Evolutionary conservation across 257 asterid species (phyloP).

Genomic region (Galeopsis tetrahit): DNA sequence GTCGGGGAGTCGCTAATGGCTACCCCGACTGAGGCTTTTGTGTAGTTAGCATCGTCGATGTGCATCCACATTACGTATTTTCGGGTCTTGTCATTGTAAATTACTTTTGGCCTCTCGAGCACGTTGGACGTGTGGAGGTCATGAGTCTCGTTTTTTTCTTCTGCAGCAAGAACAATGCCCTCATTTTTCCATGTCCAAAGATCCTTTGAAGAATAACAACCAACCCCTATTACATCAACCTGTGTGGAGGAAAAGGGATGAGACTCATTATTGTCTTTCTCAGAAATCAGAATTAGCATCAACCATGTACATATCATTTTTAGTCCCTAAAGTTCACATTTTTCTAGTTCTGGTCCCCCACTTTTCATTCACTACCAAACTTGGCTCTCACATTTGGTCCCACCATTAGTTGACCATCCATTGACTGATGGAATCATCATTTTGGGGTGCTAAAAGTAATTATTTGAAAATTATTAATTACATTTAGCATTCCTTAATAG

Average conservation of each 20-base stretch:
- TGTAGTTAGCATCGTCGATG: conserved; percentile 86
- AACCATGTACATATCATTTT: background rate
- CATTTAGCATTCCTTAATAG: too few species aligned
- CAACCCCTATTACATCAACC: conserved; percentile 97
- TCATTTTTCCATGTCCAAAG: conserved; percentile 96
- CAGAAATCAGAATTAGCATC: background rate
- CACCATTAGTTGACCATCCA: too few species aligned
- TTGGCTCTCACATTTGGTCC: too few species aligned
- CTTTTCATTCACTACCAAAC: too few species aligned
- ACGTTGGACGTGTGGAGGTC: conserved; percentile 87
- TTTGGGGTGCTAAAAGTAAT: too few species aligned
- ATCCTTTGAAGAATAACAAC: conserved; percentile 95
- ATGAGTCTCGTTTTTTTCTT: conserved; percentile 67
- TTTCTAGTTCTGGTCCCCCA: too few species aligned
- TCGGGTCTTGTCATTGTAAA: conserved; percentile 68
- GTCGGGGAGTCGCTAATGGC: conserved; percentile 75
- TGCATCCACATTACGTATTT: conserved; percentile 99
- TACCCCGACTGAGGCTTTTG: conserved; percentile 85
- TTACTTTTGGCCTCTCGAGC: conserved; percentile 96
- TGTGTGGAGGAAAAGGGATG: conserved; percentile 40
- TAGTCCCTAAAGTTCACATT: too few species aligned
- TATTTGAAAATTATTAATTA: too few species aligned
- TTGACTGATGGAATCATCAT: too few species aligned
- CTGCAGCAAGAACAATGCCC: conserved; percentile 87
- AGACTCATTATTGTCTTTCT: background rate